Conservation (phyloP, 306 rosid species). For the Calophaca sinica region DNA sequence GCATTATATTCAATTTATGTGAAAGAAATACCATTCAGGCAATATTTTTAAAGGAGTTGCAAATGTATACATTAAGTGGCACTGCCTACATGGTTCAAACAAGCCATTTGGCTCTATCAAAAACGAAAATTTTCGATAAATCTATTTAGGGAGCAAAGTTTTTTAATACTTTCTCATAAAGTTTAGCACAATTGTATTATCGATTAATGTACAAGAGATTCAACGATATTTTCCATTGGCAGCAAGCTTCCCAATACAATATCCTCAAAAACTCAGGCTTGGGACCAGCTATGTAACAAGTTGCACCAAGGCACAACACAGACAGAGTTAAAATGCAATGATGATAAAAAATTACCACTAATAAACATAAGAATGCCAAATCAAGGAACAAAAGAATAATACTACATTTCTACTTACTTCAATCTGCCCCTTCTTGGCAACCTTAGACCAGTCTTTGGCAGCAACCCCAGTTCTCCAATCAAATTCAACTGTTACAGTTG, state of each 20-base stretch:
- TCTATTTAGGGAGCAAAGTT: neutral
- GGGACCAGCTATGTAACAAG: neutral
- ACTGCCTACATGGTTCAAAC: neutral
- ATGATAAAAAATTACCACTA: conserved; percentile 11
- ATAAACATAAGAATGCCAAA: conserved; percentile 13
- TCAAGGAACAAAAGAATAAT: neutral
- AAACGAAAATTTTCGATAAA: neutral
- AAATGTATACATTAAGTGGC: neutral
- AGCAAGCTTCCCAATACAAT: neutral
- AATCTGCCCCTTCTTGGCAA: conserved; percentile 92
- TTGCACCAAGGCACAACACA: conserved; percentile 2
- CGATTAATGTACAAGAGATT: neutral
- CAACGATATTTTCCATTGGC: neutral
- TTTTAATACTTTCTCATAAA: conserved; percentile 4
- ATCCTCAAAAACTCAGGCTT: neutral
- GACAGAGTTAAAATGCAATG: conserved; percentile 27
- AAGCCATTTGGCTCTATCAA: neutral
- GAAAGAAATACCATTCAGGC: conserved; percentile 7
- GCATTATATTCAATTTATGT: conserved; percentile 19
- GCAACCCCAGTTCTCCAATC: conserved; percentile 93
- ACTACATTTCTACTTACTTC: conserved; percentile 62
- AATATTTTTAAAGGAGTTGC: conserved; percentile 8
- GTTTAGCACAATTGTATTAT: neutral
- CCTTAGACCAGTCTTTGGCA: conserved; percentile 89
- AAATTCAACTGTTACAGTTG: conserved; percentile 63